Evolutionary conservation across 495 filamentous ascomycete species (phyloP).

Genomic region (Extremus antarcticus): DNA sequence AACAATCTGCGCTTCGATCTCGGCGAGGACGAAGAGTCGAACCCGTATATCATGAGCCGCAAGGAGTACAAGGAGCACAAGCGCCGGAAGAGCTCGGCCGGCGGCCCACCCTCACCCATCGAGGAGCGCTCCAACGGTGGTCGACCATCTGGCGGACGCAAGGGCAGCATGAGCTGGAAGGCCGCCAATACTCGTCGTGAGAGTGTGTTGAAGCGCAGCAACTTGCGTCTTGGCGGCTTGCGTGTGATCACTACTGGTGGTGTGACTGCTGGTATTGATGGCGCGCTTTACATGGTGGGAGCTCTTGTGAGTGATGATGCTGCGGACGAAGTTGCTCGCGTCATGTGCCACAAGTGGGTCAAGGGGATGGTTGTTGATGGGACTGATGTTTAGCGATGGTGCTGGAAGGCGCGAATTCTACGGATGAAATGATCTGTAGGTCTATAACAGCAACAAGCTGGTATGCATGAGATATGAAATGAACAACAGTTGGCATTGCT

Average conservation of each 20-base stretch:
- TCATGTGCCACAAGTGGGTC: constrained; percentile 62
- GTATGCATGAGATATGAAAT: background rate
- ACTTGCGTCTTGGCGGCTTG: constrained; percentile 56
- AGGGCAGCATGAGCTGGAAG: constrained; percentile 63
- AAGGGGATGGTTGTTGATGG: constrained; percentile 61
- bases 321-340: constrained; percentile 54
- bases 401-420: background rate
- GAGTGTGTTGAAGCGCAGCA: constrained; percentile 54
- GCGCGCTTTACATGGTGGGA: constrained; percentile 64
- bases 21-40: constrained; percentile 59
- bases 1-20: constrained; percentile 70
- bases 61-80: constrained; percentile 21
- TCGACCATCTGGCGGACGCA: constrained; percentile 52
- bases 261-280: constrained; percentile 66
- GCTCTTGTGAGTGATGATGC: constrained; percentile 56
- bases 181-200: constrained; percentile 52
- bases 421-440: background rate
- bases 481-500: no score
- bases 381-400: constrained; percentile 49
- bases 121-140: constrained; percentile 43
- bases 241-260: constrained; percentile 69
- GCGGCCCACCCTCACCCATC: constrained; percentile 14
- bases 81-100: constrained; percentile 16
- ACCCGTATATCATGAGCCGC: constrained; percentile 51
- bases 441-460: background rate